Base-by-base conservation (phyloP, 306 rosid species). In the Cercis canadensis region DNA sequence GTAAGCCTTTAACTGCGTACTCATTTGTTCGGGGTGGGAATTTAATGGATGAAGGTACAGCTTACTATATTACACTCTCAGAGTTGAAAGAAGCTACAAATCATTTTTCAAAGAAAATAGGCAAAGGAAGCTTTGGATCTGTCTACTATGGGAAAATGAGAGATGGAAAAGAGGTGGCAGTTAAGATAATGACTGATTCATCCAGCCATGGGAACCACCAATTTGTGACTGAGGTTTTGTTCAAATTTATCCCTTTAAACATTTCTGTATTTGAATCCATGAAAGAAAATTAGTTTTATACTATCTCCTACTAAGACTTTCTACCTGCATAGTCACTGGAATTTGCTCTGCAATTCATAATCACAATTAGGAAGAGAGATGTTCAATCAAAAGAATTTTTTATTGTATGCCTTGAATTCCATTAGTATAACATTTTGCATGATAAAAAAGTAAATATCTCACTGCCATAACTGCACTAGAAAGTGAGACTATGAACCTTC, bases 141-240 rank as follows among this genome's bases (percentile, higher is more conserved):
- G 99, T 95, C 70, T 91, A 83, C 74, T 86, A 95, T 73, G 97
- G 99, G 61, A 95, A 83, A 76, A 95, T 91, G 99, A 83, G 44
- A 77, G 97, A 94, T n/a, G 97, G 92, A 62, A 95, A 95, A 80
- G 99, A 95, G 82, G 85, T 95, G 6, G 97, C 99, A n/a, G 97
- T 94, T 59, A 94, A 94, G 83, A 86, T 87, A 58, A 94, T 94
- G 97, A 81, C 95, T 0, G 97, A 94, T 73, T 84, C 88, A 32
- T 91, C 88, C 14, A 80, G 81, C 78, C 85, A 91, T 57, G 95
- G 94, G 73, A 84, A 87, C 82, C 85, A 86, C 36, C 99, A 95
- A 64, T 95, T 95, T 86, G 86, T 74, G 60, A 94, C 87, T 15
- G 99, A 95, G 96, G 96, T 91, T 83, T 24, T 14, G 15, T 74